Percentiles rank a stretch among this genome's conserved stretches.
Evolutionary conservation across 352 stramenopile species (phyloP).

Genomic region (Globisporangium cederbergense): DNA sequence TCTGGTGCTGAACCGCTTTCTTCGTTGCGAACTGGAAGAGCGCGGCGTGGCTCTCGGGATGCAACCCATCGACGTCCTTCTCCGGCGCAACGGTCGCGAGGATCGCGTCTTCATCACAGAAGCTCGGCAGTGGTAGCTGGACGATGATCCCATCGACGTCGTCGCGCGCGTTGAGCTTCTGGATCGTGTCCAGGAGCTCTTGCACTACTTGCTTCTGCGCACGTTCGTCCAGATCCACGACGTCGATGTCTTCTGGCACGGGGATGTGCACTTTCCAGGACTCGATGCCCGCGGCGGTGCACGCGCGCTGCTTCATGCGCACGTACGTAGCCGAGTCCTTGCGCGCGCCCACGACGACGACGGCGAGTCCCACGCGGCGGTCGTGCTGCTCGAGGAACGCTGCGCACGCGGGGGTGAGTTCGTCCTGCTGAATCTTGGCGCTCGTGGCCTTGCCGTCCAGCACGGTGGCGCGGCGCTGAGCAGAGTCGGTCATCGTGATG

Average conservation of each 20-base stretch:
- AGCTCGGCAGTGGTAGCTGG: conserved; percentile 88
- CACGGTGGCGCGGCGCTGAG: conserved; percentile 4
- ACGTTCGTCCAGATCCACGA: conserved; percentile 2
- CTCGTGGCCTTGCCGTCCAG: conserved; percentile 89
- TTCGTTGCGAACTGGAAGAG: conserved; percentile 78
- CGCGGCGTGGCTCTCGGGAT: conserved; percentile 95
- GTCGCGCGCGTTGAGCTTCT: conserved; percentile 55
- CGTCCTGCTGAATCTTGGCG: conserved; percentile 62
- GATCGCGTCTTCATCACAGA: conserved; percentile 94
- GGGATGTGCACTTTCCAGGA: conserved; percentile 80
- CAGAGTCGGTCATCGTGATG: neutral
- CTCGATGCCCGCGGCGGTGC: conserved; percentile 90
- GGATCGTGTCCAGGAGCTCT: conserved; percentile 53
- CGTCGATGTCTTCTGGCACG: conserved; percentile 19
- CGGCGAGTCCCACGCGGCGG: conserved; percentile 92
- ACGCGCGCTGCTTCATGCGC: conserved; percentile 98
- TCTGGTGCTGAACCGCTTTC: conserved; percentile 21
- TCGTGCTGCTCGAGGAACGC: conserved; percentile 42
- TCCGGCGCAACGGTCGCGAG: conserved; percentile 86
- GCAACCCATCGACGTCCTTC: conserved; percentile 99
- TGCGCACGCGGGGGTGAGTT: conserved; percentile 75
- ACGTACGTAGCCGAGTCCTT: conserved; percentile 98
- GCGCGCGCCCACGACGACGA: conserved; percentile 95
- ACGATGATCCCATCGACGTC: conserved; percentile 87
- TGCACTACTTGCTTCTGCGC: conserved; percentile 18